These are phyloP conservation scores for Pistacia vera DNA, from an alignment of 345 rosid species.

Conservation along the genomic window DNA sequence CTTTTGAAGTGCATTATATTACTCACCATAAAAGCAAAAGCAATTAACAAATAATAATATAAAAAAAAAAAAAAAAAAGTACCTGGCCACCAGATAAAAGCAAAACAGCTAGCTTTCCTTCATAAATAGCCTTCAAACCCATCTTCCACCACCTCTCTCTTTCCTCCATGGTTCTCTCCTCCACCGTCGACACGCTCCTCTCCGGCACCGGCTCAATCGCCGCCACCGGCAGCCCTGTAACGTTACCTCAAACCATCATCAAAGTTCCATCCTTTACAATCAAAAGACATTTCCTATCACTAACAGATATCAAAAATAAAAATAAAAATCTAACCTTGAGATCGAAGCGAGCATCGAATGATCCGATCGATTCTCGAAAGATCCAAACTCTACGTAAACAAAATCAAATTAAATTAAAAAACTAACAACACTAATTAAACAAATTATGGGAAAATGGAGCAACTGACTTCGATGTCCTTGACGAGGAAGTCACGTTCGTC, in stretches of 20 bases:
- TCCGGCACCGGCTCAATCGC: slow-evolving; percentile 91
- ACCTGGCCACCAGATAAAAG: slow-evolving; percentile 94
- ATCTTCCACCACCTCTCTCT: slow-evolving; percentile 93
- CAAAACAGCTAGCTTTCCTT: slow-evolving; percentile 83
- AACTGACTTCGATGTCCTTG: slow-evolving; percentile 73
- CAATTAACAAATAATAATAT: not conserved
- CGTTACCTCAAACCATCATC: too few species aligned
- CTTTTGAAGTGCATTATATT: slow-evolving; percentile 2
- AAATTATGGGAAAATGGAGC: too few species aligned
- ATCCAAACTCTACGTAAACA: slow-evolving; percentile 65
- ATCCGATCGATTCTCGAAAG: slow-evolving; percentile 95
- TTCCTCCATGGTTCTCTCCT: slow-evolving; percentile 73
- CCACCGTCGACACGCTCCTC: slow-evolving; percentile 75
- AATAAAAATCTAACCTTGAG: slow-evolving; percentile 60
- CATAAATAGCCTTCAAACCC: slow-evolving; percentile 87
- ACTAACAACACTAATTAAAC: not conserved
- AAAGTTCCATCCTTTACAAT: too few species aligned
- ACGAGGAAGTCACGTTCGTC: slow-evolving; percentile 79
- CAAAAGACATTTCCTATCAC: too few species aligned
- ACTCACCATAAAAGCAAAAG: slow-evolving; percentile 15
- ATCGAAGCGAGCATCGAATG: slow-evolving; percentile 86
- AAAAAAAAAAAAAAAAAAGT: slow-evolving; percentile 9
- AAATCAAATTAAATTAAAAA: not conserved
- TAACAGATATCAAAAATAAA: not conserved
- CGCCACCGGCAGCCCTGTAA: slow-evolving; percentile 70